A percentile compares a stretch with the other conserved stretches of the same genome.
These are phyloP conservation scores for Allium fistulosum DNA, from an alignment of 106 monocot species.

Conservation along the genomic window DNA sequence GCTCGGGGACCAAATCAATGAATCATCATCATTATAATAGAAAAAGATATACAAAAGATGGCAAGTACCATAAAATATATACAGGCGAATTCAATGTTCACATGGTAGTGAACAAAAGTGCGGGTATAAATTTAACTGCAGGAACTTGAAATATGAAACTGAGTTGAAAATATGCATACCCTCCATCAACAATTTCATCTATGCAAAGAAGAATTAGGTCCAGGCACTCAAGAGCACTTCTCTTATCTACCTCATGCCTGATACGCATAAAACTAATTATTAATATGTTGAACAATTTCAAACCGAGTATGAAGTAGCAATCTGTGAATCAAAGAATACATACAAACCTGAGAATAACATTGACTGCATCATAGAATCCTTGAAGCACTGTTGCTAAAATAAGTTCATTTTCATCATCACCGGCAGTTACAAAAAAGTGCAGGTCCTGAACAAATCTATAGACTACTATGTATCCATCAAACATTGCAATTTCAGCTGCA, in stretches of 20 bases:
- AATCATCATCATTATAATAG: no score
- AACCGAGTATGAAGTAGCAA: no score
- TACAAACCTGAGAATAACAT: slow-evolving; percentile 36
- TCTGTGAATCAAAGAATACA: no score
- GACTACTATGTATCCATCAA: slow-evolving; percentile 58
- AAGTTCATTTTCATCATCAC: slow-evolving; percentile 79
- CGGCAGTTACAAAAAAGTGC: slow-evolving; percentile 77
- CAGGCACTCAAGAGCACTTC: slow-evolving; percentile 15
- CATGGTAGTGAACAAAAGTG: no score
- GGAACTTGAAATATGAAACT: no score
- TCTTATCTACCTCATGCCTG: slow-evolving; percentile 14
- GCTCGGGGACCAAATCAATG: no score
- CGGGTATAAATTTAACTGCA: no score
- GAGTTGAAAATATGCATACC: slow-evolving; percentile 15
- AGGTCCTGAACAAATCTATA: slow-evolving; percentile 85
- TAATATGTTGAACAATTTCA: no score
- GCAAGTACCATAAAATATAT: no score
- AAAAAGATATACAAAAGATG: no score
- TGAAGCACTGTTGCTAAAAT: slow-evolving; percentile 73
- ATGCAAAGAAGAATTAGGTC: slow-evolving; percentile 39
- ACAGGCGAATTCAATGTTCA: no score
- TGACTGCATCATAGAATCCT: slow-evolving; percentile 72
- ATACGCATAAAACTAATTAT: background rate
- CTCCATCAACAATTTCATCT: slow-evolving; percentile 58
- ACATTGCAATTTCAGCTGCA: slow-evolving; percentile 66